Conservation (phyloP, 495 filamentous ascomycete species). For the Patellaria atrata region DNA sequence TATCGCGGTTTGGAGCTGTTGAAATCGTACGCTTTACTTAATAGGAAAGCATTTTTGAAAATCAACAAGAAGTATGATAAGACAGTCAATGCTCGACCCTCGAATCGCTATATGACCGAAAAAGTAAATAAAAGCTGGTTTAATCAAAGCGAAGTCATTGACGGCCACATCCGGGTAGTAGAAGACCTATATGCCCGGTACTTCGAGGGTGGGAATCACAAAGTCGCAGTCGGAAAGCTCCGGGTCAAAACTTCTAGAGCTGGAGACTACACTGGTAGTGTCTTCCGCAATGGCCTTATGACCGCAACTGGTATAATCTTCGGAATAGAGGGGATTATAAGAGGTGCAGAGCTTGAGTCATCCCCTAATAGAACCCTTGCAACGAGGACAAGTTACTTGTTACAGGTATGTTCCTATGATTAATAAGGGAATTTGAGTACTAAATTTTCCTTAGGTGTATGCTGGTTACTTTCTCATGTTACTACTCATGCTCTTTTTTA, state of each 20-base stretch:
- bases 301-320: constrained; percentile 62
- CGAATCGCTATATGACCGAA: constrained; percentile 75
- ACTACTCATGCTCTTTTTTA: constrained; percentile 60
- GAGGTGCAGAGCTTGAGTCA: constrained; percentile 40
- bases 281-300: constrained; percentile 69
- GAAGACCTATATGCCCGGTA: constrained; percentile 90
- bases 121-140: constrained; percentile 85
- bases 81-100: constrained; percentile 57
- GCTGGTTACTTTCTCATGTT: constrained; percentile 70
- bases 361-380: constrained; percentile 30
- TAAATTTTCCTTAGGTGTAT: constrained; percentile 47
- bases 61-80: constrained; percentile 99
- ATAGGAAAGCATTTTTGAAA: constrained; percentile 86
- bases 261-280: constrained; percentile 54
- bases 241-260: constrained; percentile 48
- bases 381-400: constrained; percentile 53
- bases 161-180: constrained; percentile 57
- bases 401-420: constrained; percentile 40
- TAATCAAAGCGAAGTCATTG: constrained; percentile 67
- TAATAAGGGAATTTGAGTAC: constrained; percentile 1
- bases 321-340: constrained; percentile 57
- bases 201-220: constrained; percentile 80
- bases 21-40: constrained; percentile 78
- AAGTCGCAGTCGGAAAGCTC: constrained; percentile 76
- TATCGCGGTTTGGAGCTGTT: constrained; percentile 83